Evolutionary conservation across 306 rosid species (phyloP), one percentile per base, ranked within the genome.

Genomic region (Glycine tomentella): DNA sequence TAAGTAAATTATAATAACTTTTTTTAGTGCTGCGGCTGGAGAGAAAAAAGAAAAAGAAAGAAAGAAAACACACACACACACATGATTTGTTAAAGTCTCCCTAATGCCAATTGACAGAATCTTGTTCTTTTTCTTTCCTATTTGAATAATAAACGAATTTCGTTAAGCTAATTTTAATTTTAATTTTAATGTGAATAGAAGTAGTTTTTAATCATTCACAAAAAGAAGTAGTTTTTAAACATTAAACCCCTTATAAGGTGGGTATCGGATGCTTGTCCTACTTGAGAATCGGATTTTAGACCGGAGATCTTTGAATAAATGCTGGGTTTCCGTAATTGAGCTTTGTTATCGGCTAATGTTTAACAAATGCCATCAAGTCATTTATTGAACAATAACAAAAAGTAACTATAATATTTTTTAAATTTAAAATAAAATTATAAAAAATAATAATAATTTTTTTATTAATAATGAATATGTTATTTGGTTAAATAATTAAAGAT

Each of bases 251-350:
- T 74, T 74, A 64, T 69, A 8, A 53, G 69, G 84, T 63, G 76
- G 84, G 84, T 45, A 86, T 79, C 75, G 3, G 50, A 79, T 75
- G 76, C 84, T 15, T 56, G 55, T 70, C 73, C 68, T 14, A 46
- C 62, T 64, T 66, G 57, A 51, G 84, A 78, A 75, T 75, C 59
- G 12, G 62, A 74, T 72, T 55, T 62, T 75, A 44, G 38, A 63
- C 11, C 9, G 38, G 14, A 74, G 8, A 82, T 69, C 73, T 70
- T 58, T 42, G 80, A 79, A 86, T 76, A 79, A 75, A 86, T 86
- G 72, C 82, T 57, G 55, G 55, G 52, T 78, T 69, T 74, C 16
- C 38, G 33, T 78, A 13, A 55, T 76, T 69, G 51, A 76, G 13
- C 75, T 40, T 56, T 33, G 48, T 57, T 79, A 31, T 31, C 38